Base-by-base conservation (phyloP, 1,284 basidiomycete genomes). In the Apiotrichum gamsii region DNA sequence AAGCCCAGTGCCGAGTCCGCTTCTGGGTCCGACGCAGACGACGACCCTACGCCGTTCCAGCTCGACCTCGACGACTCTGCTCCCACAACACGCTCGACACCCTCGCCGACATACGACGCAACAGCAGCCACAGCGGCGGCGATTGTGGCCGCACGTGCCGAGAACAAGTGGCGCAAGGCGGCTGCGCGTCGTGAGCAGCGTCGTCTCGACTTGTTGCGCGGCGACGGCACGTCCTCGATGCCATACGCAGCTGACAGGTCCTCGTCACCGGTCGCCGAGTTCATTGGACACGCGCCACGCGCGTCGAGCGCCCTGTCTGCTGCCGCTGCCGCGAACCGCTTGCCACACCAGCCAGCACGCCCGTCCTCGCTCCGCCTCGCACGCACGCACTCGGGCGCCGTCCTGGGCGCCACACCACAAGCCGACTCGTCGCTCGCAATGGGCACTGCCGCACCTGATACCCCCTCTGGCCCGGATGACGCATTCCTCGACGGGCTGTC, bases 141-240 rank as follows among this genome's bases (percentile, higher is more conserved):
- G 14, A 10, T 39, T 9, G 39, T 30, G 2, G 47, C 44, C 8
- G 23, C 24, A 18, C 31, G 62, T 59, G 41, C 52, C 1, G 55
- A 57, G 15, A 50, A 52, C 23, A 69, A 69, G 43, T 56, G 59
- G 3, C 47, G 45, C 2, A 65, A 65, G 39, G 53, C 60, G 3
- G 55, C 56, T 1, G 56, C 49, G 9, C 50, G 58, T 30, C 46
- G 61, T 21, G 67, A 70, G 38, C 50, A 56, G 19, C 52, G 69
- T 13, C 53, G 69, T 5, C 39, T 71, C 29, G 64, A 69, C 43
- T 51, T 72, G 10, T 47, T 71, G 9, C 59, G 65, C 18, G 70
- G 70, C 3, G 70, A 72, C 49, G 70, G 70, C 8, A 67, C 60
- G 3, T 44, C 33, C 11, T 5, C 46, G 16, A 36, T 48, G 19